Evolutionary conservation across 1,284 basidiomycete genomes (phyloP), one percentile per base, ranked within the genome.

Genomic region (Rhodotorula sp.): DNA sequence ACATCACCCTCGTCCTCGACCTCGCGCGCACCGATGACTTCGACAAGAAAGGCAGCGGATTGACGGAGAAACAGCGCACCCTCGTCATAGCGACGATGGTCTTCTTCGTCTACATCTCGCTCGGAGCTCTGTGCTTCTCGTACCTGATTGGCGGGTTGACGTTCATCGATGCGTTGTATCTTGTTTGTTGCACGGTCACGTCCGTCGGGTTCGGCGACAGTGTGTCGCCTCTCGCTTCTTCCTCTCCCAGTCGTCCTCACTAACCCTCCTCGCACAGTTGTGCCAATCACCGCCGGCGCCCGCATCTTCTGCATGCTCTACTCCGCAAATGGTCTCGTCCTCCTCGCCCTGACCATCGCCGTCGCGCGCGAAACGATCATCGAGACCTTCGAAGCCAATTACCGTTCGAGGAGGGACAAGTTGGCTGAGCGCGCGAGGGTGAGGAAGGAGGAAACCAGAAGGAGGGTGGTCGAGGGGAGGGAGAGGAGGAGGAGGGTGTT

Each of bases 171-270:
- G 76, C 78, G 0, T 75, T 82, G 22, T 82, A 82, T 75, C 80
- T 78, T 65, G 78, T 76, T 2, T 74, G 78, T 5, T 66, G 89
- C 89, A 86, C 87, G 8, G 82, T 89, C 34, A 86, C 87, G 34
- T 86, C 88, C 3, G 86, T 92, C 48, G 90, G 90, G 0, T 91
- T 92, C 76, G 91, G 91, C 16, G 90, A 92, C 77, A 87, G 63
- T 64, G 22, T 13, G 63, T 51, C n/a, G 3, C 91, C 56, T 79
- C 6, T 24, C 31, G 82, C 7, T 2, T 88, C 89, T 0, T 65
- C 65, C 10, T 81, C 81, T 1, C 80, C 84, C 3, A 82, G 82
- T 2, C 31, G 81, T 84, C 13, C 85, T 86, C n/a, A 20, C 50
- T 55, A 68, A 81, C 84, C 34, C 81, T 0, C 80, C 87, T 31